phyloP scores from a whole-genome alignment of 2,329 filamentous ascomycete species.

The Venturia oleaginea region DNA sequence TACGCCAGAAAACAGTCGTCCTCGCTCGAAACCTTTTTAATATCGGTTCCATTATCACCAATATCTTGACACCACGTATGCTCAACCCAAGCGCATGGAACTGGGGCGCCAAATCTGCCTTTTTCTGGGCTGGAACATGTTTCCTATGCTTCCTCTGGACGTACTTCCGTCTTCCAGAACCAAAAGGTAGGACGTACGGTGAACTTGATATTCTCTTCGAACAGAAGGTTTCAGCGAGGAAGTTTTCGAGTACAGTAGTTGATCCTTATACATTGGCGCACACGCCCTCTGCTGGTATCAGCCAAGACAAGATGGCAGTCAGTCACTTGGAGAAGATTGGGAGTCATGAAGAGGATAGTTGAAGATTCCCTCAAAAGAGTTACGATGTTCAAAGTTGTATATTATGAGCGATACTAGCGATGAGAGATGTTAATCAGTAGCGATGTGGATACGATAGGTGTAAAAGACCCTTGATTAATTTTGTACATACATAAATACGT shows the following conservation, averaged over 20 bases:
- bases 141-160: conserved; percentile 74
- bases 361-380: not conserved
- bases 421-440: too few relatives aligned
- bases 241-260: conserved; percentile 53
- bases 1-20: conserved; percentile 88
- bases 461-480: too few relatives aligned
- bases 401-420: not conserved
- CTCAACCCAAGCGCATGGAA: conserved; percentile 79
- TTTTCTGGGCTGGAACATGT: conserved; percentile 80
- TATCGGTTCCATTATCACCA: conserved; percentile 70
- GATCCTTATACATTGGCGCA: conserved; percentile 39
- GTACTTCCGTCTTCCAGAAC: conserved; percentile 74
- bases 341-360: not conserved
- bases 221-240: conserved; percentile 57
- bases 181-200: conserved; percentile 69
- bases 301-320: not conserved
- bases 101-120: conserved; percentile 79
- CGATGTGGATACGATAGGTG: too few relatives aligned
- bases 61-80: conserved; percentile 85
- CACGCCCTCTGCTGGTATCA: not conserved
- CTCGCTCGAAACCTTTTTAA: conserved; percentile 71
- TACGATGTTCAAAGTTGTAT: not conserved
- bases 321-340: not conserved
- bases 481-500: too few relatives aligned
- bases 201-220: conserved; percentile 83